Conservation (phyloP, 2,329 filamentous ascomycete species). For the Scorias spongiosa region DNA sequence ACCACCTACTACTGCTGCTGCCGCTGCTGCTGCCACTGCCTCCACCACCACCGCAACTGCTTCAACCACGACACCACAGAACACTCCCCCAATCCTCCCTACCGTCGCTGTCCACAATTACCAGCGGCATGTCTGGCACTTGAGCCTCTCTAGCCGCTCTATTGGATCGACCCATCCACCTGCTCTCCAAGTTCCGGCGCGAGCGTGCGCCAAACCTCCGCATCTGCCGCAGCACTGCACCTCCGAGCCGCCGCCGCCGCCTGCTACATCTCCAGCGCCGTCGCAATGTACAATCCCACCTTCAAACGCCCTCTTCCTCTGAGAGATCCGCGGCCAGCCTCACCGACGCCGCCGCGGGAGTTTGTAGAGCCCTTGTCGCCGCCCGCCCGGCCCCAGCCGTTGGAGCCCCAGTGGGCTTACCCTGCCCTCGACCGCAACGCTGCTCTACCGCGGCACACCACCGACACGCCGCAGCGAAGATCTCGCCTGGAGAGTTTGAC, state of each 20-base stretch:
- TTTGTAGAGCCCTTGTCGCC: conserved; percentile 23
- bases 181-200: too few relatives aligned
- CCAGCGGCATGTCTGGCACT: too few relatives aligned
- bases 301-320: conserved; percentile 14
- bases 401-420: conserved; percentile 22
- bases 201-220: neutral
- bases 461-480: conserved; percentile 1
- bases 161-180: too few relatives aligned
- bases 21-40: too few relatives aligned
- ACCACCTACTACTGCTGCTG: too few relatives aligned
- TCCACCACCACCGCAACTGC: too few relatives aligned
- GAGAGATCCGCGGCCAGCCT: conserved; percentile 9
- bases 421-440: conserved; percentile 13
- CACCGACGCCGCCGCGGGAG: conserved; percentile 18
- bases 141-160: too few relatives aligned
- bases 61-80: too few relatives aligned
- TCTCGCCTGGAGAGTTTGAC: neutral
- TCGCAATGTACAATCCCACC: conserved; percentile 9
- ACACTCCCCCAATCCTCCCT: too few relatives aligned
- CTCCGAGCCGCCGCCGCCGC: conserved; percentile 1
- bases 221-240: conserved; percentile 1
- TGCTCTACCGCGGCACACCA: conserved; percentile 1
- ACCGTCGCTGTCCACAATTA: too few relatives aligned
- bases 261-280: neutral
- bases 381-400: conserved; percentile 7